These are phyloP conservation scores for Leccinum broughii DNA, from an alignment of 768 basidiomycete species.

Conservation along the genomic window DNA sequence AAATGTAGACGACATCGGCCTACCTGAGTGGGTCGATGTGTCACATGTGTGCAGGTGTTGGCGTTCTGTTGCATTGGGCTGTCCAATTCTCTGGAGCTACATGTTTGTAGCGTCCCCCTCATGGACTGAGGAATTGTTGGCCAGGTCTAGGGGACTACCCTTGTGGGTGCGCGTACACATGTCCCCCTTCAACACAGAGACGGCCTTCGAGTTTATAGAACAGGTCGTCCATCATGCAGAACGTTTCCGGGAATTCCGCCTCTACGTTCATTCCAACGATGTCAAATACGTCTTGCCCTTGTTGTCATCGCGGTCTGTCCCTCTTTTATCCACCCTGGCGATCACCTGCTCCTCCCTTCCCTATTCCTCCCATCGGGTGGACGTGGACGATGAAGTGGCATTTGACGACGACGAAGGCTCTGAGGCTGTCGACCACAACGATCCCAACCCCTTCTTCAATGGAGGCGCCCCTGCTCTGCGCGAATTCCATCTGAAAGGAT, in stretches of 20 bases:
- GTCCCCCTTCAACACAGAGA: background rate
- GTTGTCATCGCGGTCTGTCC: background rate
- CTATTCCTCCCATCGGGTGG: background rate
- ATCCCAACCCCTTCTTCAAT: background rate
- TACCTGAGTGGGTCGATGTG: background rate
- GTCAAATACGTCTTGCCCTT: background rate
- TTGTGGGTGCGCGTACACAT: background rate
- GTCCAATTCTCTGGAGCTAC: slow-evolving; percentile 1
- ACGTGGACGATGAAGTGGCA: background rate
- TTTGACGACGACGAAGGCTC: background rate
- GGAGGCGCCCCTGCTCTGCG: background rate
- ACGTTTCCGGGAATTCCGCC: background rate
- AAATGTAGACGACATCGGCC: background rate
- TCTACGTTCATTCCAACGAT: background rate
- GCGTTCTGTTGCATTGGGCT: slow-evolving; percentile 1
- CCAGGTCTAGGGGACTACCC: background rate
- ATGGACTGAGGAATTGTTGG: background rate
- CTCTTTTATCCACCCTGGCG: background rate
- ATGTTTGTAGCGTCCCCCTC: background rate
- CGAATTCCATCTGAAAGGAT: background rate
- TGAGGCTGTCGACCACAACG: background rate
- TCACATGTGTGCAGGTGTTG: slow-evolving; percentile 1
- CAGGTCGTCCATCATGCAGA: background rate
- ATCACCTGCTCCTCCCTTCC: background rate
- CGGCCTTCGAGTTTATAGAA: background rate